Evolutionary conservation across 2,329 filamentous ascomycete species (phyloP), one percentile per base, ranked within the genome.

Genomic region (Diplodia mutila): DNA sequence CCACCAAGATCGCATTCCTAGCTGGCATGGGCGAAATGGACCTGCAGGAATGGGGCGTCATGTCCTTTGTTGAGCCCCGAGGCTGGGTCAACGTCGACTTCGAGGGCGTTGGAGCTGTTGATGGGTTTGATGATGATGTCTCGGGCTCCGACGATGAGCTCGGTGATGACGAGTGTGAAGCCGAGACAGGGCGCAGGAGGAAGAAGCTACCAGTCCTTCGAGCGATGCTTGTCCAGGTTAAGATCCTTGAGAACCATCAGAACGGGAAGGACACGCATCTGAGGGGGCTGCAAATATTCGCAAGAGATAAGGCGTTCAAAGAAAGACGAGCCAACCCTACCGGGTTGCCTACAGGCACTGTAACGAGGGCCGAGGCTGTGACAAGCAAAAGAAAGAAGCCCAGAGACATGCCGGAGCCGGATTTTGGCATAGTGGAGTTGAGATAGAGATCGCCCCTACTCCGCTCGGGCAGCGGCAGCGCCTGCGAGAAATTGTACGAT

Each of bases 221-320:
- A 69, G 93, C 92, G 18, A 97, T 94, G 81, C 88, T 98, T 34
- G 85, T 99, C 32, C 94, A 98, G 78, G 89, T 98, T 75, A 89
- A 91, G 72, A 90, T 99, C 59, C 86, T 94, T 63, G 95, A 98
- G 81, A 99, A 99, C 76, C 95, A 99, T 78, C 95, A 99, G 80
- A 99, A 99, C 78, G 95, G 95, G 71, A 99, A 99, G 78, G 95
- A 99, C 77, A 99, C 95, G n/a, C 95, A 99, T 83, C 86, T 99
- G 27, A 87, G 95, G 18, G 94, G 93, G 1, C 86, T 99, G 78
- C 96, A 97, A 81, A 90, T 98, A 11, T 99, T 89, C 74, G 85
- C 87, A 3, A 72, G 76, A 63, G 83, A 85, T 54, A 76, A 79
- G 49, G 70, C 69, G 49, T 48, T 39, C 39, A 73, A 73, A 7